A percentile compares a stretch with the other conserved stretches of the same genome.
Evolutionary conservation across 2,329 filamentous ascomycete species (phyloP).

Genomic region (Calonectria pseudoreteaudii): DNA sequence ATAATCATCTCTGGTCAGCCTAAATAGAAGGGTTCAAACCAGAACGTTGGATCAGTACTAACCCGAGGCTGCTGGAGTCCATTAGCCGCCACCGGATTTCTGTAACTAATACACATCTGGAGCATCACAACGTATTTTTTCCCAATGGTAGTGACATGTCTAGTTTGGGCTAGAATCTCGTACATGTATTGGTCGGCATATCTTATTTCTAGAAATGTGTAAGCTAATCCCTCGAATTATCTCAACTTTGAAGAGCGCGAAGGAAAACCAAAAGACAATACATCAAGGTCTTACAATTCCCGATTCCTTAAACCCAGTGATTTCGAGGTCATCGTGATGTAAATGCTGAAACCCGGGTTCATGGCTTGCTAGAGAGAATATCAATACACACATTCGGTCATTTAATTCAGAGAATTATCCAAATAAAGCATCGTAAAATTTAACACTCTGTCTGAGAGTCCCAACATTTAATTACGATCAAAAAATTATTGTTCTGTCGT

Average conservation of each 20-base stretch:
- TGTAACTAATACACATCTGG: background rate
- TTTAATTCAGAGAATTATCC: background rate
- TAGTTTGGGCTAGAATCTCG: background rate
- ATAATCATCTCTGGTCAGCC: slow-evolving; percentile 20
- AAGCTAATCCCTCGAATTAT: background rate
- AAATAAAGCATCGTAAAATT: background rate
- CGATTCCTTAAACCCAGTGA: background rate
- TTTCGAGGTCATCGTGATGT: background rate
- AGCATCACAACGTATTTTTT: background rate
- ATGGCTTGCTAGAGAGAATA: background rate
- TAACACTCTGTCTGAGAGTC: background rate
- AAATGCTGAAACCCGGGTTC: background rate
- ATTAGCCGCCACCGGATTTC: background rate
- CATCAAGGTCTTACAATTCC: background rate
- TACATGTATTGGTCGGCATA: background rate
- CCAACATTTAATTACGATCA: background rate
- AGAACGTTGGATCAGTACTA: background rate
- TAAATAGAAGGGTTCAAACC: background rate
- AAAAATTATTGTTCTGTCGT: background rate
- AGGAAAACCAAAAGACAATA: background rate
- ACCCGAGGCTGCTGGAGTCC: background rate
- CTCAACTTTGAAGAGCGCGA: background rate
- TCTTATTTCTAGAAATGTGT: background rate
- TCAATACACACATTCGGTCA: background rate
- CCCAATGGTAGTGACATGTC: background rate